Conservation (phyloP, 169 alveolate genomes). For the Toxoplasma gondii region DNA sequence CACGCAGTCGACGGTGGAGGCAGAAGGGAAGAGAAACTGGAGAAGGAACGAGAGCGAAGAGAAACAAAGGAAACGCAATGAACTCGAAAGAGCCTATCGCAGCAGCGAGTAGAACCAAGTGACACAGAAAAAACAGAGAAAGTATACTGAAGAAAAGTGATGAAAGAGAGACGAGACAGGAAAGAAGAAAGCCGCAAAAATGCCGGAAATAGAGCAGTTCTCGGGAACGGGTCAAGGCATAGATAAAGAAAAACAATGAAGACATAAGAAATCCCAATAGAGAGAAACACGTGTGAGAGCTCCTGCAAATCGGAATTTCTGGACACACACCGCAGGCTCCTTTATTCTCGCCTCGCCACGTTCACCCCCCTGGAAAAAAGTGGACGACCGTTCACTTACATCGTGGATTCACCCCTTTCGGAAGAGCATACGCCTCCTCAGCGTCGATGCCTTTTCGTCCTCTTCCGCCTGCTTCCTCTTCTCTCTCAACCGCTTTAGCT, state of each 20-base stretch:
- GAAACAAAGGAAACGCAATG: too few relatives aligned
- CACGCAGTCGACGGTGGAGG: too few relatives aligned
- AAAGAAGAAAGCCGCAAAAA: too few relatives aligned
- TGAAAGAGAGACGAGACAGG: too few relatives aligned
- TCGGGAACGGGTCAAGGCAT: not conserved
- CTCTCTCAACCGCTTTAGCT: not conserved
- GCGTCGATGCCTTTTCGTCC: not conserved
- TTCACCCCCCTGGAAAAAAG: too few relatives aligned
- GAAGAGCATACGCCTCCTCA: not conserved
- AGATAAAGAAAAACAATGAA: not conserved
- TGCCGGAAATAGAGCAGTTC: too few relatives aligned
- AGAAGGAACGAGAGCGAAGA: too few relatives aligned
- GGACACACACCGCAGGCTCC: not conserved
- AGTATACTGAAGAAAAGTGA: too few relatives aligned
- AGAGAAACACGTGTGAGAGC: not conserved
- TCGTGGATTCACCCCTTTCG: slow-evolving; percentile 1
- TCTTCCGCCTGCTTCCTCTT: not conserved
- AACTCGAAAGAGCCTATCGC: too few relatives aligned
- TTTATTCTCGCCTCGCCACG: not conserved
- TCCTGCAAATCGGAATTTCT: not conserved
- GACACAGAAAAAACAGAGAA: too few relatives aligned
- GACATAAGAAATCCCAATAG: not conserved
- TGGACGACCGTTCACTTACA: not conserved
- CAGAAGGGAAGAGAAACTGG: too few relatives aligned
- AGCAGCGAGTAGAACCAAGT: too few relatives aligned